phyloP scores from a whole-genome alignment of 345 rosid genomes.

The Citrus inodora region DNA sequence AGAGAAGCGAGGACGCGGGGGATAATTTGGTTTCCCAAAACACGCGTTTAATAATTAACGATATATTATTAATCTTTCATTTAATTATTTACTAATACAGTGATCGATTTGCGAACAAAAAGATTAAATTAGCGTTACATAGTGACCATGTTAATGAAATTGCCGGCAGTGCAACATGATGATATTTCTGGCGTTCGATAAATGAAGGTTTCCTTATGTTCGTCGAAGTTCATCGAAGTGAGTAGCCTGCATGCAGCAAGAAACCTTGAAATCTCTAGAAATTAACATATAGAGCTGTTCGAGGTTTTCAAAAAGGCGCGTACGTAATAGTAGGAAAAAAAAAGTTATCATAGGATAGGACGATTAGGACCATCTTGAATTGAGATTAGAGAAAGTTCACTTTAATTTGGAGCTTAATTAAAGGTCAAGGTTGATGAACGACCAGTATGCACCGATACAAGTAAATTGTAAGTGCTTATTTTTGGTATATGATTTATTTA shows the following conservation, averaged over 20 bases:
- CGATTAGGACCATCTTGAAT: too few relatives aligned
- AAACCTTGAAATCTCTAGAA: too few relatives aligned
- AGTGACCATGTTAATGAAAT: neutral
- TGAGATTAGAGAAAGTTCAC: neutral
- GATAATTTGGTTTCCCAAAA: conserved; percentile 8
- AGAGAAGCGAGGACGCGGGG: neutral
- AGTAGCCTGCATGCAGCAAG: neutral
- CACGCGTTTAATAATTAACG: neutral
- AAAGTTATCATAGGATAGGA: too few relatives aligned
- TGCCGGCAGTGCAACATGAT: neutral
- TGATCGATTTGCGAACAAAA: neutral
- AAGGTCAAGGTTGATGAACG: too few relatives aligned
- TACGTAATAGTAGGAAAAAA: neutral
- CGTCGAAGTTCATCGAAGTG: neutral
- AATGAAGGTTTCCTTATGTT: neutral
- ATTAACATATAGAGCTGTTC: neutral
- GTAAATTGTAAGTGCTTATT: too few relatives aligned
- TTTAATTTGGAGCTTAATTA: too few relatives aligned
- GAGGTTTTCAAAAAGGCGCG: neutral
- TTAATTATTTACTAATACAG: neutral
- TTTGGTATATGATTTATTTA: too few relatives aligned
- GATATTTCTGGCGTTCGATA: neutral
- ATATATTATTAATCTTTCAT: neutral
- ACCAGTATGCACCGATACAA: too few relatives aligned
- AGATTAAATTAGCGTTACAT: neutral